These are phyloP conservation scores for Calonectria pseudoturangicola DNA, from an alignment of 2,329 filamentous ascomycete genomes.

Conservation along the genomic window DNA sequence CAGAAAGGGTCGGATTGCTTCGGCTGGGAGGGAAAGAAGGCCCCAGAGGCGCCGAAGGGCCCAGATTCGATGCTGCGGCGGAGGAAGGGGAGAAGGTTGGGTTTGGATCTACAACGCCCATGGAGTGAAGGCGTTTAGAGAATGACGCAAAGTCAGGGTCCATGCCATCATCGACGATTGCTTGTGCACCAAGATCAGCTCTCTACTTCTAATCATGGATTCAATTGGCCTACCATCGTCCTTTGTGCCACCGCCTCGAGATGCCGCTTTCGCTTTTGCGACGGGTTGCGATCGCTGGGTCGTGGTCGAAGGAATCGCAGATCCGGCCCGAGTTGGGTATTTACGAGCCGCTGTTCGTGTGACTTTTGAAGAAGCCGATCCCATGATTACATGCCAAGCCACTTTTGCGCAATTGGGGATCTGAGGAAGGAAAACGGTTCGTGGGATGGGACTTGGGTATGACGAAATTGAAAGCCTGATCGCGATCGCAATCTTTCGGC, in stretches of 20 bases:
- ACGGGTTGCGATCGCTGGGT: slow-evolving; percentile 44
- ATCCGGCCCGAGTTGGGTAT: slow-evolving; percentile 64
- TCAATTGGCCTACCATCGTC: slow-evolving; percentile 48
- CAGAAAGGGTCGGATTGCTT: slow-evolving; percentile 68
- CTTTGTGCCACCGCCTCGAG: slow-evolving; percentile 39
- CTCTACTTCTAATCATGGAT: background rate
- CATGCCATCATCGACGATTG: slow-evolving; percentile 62
- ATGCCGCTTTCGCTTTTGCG: slow-evolving; percentile 34
- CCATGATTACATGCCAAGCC: slow-evolving; percentile 58
- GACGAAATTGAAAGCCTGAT: slow-evolving; percentile 32
- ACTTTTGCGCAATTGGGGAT: background rate
- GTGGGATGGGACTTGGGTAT: background rate
- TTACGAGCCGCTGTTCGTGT: slow-evolving; percentile 63
- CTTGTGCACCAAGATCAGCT: slow-evolving; percentile 54
- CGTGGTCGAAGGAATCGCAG: slow-evolving; percentile 47
- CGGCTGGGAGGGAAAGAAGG: slow-evolving; percentile 57
- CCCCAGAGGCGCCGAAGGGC: slow-evolving; percentile 46
- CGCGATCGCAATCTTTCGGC: slow-evolving; percentile 42
- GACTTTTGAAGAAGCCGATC: slow-evolving; percentile 68
- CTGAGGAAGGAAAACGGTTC: background rate
- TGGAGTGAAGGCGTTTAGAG: slow-evolving; percentile 70
- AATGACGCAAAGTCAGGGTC: slow-evolving; percentile 68
- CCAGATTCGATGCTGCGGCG: slow-evolving; percentile 58
- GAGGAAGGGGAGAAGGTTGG: slow-evolving; percentile 73
- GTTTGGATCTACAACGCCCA: slow-evolving; percentile 73